Percentiles rank a stretch among this genome's conserved stretches.
Evolutionary conservation across 2,329 filamentous ascomycete genomes (phyloP).

Genomic region (Monosporascus sp.): DNA sequence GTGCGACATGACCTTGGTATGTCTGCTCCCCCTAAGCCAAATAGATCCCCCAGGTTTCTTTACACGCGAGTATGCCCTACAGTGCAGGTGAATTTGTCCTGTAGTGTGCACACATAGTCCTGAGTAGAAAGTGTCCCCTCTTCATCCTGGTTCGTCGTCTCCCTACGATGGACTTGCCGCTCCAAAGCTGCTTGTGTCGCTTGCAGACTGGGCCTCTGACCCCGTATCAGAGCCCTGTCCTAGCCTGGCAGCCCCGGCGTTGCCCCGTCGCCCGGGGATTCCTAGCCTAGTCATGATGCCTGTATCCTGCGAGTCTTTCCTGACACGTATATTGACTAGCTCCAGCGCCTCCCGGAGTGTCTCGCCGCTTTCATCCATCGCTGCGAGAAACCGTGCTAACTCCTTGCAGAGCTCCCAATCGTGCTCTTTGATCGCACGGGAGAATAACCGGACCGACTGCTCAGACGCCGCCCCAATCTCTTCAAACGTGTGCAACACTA

Average conservation of each 20-base stretch:
- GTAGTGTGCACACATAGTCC: no score
- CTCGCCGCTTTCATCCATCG: constrained; percentile 80
- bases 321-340: constrained; percentile 44
- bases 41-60: no score
- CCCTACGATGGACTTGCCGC: constrained; percentile 24
- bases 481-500: constrained; percentile 81
- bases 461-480: constrained; percentile 65
- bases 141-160: constrained; percentile 5
- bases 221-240: constrained; percentile 25
- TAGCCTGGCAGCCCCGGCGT: constrained; percentile 11
- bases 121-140: background rate
- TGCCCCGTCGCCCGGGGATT: constrained; percentile 25
- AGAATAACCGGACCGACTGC: constrained; percentile 75
- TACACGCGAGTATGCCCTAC: no score
- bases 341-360: constrained; percentile 70
- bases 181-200: constrained; percentile 25
- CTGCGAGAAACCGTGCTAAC: constrained; percentile 87
- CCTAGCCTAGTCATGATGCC: constrained; percentile 28
- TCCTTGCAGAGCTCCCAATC: constrained; percentile 98
- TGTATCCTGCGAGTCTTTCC: constrained; percentile 26
- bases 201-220: constrained; percentile 25
- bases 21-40: no score
- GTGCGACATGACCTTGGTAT: no score
- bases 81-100: no score
- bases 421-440: constrained; percentile 72